Evolutionary conservation across 2,329 filamentous ascomycete species (phyloP), one percentile per base, ranked within the genome.

Genomic region (Immersiporthe knoxdaviesiana): DNA sequence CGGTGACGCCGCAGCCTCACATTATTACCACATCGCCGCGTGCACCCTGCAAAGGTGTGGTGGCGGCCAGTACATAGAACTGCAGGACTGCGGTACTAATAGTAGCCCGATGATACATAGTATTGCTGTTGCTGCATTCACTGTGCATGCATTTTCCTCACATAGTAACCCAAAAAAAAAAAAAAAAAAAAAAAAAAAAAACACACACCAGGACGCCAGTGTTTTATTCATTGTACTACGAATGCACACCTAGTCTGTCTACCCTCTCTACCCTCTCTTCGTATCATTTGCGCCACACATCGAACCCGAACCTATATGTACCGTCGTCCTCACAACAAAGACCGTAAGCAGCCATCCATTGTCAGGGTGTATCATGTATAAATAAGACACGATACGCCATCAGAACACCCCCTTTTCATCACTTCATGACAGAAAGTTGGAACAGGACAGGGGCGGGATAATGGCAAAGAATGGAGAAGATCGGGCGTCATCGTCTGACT

Each of bases 401-500:
- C 56, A 37, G 21, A 35, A 21, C 32, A 21, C 18, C 21, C n/a
- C 30, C 16, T 14, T n/a, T 37, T 32, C 30, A 30, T 37, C 56
- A n/a, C 30, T 35, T 59, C n/a, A 59, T 37, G 52, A 32, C 52
- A 56, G 52, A 56, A 56, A 18, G 14, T 30, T 18, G 24, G 27
- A 30, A 32, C 32, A 21, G 56, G 32, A 7, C 18, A 32, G 12
- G 30, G 30, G 30, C 32, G 18, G 56, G 30, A 59, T 10, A 10
- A 30, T 10, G 21, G 18, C n/a, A 4, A 59, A 37, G 56, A n/a
- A 37, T 37, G 56, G 56, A 35, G 16, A 59, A 32, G 18, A 30
- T 32, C 56, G 52, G 50, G 50, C 50, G 50, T n/a, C 56, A 59
- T 59, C 56, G 32, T 37, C 56, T 59, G 56, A 59, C 56, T n/a